Conservation (phyloP, 1,284 basidiomycete genomes). For the Tylopilus sp. region DNA sequence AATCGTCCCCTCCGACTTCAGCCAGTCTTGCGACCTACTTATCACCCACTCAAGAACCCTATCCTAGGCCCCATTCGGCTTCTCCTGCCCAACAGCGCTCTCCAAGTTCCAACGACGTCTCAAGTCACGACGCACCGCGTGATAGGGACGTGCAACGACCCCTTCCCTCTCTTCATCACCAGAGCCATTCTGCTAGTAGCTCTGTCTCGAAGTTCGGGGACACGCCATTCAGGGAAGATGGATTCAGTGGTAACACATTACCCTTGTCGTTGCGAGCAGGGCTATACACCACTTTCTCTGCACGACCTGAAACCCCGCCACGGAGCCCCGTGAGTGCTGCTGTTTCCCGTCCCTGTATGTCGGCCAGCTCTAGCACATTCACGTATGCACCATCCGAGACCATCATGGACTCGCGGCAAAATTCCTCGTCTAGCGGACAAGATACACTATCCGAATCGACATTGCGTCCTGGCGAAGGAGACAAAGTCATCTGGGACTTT, state of each 20-base stretch:
- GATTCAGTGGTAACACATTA: slow-evolving; percentile 22
- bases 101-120: slow-evolving; percentile 22
- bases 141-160: slow-evolving; percentile 33
- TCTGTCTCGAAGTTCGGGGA: slow-evolving; percentile 35
- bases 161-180: slow-evolving; percentile 25
- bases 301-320: slow-evolving; percentile 43
- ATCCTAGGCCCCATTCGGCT: slow-evolving; percentile 57
- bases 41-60: slow-evolving; percentile 45
- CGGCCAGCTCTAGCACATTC: slow-evolving; percentile 24
- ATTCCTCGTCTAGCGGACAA: slow-evolving; percentile 31
- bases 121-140: slow-evolving; percentile 21
- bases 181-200: slow-evolving; percentile 26
- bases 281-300: slow-evolving; percentile 20
- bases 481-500: slow-evolving; percentile 32
- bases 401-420: slow-evolving; percentile 26
- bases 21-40: slow-evolving; percentile 25
- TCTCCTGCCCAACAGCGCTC: slow-evolving; percentile 42
- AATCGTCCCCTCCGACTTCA: slow-evolving; percentile 36
- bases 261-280: slow-evolving; percentile 31
- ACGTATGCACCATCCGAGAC: slow-evolving; percentile 27
- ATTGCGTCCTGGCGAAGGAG: slow-evolving; percentile 31
- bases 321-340: slow-evolving; percentile 55
- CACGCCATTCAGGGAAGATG: slow-evolving; percentile 29
- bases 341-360: slow-evolving; percentile 38
- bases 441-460: slow-evolving; percentile 34